These are phyloP conservation scores for Chlorella sp. DNA, from an alignment of 139 green algal genomes.

Conservation along the genomic window DNA sequence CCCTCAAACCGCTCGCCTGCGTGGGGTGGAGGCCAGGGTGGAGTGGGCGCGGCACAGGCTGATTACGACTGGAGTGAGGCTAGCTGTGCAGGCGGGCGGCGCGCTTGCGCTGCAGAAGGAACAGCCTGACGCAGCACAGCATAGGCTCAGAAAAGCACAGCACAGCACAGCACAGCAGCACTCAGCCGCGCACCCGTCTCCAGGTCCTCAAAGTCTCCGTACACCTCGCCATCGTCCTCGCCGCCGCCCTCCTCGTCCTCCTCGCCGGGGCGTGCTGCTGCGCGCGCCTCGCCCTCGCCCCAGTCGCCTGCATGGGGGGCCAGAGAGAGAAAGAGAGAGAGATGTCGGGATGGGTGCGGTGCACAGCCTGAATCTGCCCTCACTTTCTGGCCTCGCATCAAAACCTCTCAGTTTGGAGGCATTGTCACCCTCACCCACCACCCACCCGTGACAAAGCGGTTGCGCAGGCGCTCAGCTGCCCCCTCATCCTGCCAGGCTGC, in stretches of 20 bases:
- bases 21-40: too few relatives aligned
- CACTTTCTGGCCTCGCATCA: too few relatives aligned
- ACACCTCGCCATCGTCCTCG: constrained; percentile 46
- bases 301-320: constrained; percentile 87
- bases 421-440: neutral
- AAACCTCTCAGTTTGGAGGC: too few relatives aligned
- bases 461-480: constrained; percentile 67
- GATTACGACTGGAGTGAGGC: too few relatives aligned
- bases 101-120: too few relatives aligned
- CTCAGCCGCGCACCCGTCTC: constrained; percentile 75
- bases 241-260: constrained; percentile 55
- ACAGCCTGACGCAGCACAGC: neutral
- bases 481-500: constrained; percentile 36
- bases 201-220: constrained; percentile 94
- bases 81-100: too few relatives aligned
- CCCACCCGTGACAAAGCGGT: constrained; percentile 75
- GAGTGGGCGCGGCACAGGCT: neutral
- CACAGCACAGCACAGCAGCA: neutral
- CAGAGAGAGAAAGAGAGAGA: too few relatives aligned
- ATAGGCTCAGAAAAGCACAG: neutral
- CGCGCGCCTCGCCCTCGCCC: constrained; percentile 75
- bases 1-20: constrained; percentile 52
- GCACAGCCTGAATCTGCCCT: too few relatives aligned
- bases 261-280: constrained; percentile 54
- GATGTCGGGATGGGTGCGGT: neutral